Evolutionary conservation across 371 early-diverging fungal species (phyloP).

Genomic region (Circinella umbellata): DNA sequence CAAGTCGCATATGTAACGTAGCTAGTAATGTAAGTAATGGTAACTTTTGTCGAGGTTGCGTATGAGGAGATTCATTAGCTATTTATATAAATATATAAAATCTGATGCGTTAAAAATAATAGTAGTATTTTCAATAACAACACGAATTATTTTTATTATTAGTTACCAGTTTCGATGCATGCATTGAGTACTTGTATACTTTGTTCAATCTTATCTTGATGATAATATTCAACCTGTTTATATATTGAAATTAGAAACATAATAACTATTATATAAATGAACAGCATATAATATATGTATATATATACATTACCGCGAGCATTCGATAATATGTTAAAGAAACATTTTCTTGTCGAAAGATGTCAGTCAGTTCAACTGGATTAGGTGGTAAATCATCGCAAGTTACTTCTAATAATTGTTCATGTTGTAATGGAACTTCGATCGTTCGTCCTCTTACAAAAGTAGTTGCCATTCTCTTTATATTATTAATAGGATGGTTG

Average conservation of each 20-base stretch:
- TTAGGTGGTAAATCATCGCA: conserved; percentile 73
- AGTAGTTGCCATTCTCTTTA: neutral
- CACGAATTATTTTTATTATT: too few species aligned
- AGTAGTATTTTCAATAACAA: too few species aligned
- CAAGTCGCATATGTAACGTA: conserved; percentile 68
- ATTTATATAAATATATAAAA: neutral
- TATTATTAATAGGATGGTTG: neutral
- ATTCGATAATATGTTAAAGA: conserved; percentile 75
- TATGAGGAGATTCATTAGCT: conserved; percentile 52
- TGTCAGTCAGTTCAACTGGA: conserved; percentile 76
- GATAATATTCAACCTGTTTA: conserved; percentile 77
- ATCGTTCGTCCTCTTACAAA: conserved; percentile 52
- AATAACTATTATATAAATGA: neutral
- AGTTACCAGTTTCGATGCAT: conserved; percentile 61
- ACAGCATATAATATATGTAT: too few species aligned
- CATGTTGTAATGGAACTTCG: conserved; percentile 82
- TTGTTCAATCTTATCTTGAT: conserved; percentile 64
- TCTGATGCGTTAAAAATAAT: neutral
- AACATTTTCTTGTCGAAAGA: conserved; percentile 76
- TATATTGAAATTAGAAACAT: neutral
- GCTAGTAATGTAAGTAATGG: conserved; percentile 72
- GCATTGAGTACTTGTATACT: conserved; percentile 65
- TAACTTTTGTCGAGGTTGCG: conserved; percentile 64
- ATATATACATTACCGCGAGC: conserved; percentile 69
- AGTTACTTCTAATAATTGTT: conserved; percentile 82